Conservation (phyloP, 2,329 filamentous ascomycete genomes). For the Aspergillus eucalypticola region DNA sequence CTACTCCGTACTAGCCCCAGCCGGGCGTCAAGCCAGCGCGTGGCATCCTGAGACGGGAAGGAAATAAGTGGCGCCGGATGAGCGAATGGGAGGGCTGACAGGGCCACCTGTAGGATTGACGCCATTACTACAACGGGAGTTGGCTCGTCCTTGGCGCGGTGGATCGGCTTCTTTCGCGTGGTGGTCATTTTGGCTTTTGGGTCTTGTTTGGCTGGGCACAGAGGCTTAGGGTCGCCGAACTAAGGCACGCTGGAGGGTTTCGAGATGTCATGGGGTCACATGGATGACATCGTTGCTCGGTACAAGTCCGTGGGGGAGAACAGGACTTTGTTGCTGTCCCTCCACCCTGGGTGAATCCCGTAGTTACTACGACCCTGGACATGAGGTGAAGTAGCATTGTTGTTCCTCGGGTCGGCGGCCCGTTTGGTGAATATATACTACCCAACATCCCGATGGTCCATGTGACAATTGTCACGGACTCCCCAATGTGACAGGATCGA, state of each 20-base stretch:
- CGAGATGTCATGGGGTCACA: neutral
- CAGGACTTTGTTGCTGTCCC: too few species aligned
- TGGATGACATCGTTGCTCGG: neutral
- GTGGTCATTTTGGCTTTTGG: conserved; percentile 2
- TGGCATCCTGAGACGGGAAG: neutral
- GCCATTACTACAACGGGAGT: neutral
- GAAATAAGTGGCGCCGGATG: neutral
- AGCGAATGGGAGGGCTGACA: neutral
- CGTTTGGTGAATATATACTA: neutral
- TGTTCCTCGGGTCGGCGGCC: neutral
- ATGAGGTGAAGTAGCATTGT: neutral
- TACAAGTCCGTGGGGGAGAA: neutral
- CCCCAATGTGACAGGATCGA: neutral
- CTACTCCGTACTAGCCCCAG: neutral
- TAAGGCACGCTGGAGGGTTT: neutral
- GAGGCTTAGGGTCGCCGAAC: neutral
- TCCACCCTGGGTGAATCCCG: too few species aligned
- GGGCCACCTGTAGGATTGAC: neutral
- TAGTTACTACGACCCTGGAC: neutral
- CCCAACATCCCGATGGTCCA: neutral
- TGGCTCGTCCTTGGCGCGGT: conserved; percentile 1
- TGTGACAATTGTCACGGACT: neutral
- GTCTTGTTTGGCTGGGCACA: neutral
- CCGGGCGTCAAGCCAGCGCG: neutral
- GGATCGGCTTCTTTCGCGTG: conserved; percentile 6